A percentile compares a stretch with the other conserved stretches of the same genome.
Conservation (phyloP, 176 grass and related monocot genomes). For the Chloris gayana region DNA sequence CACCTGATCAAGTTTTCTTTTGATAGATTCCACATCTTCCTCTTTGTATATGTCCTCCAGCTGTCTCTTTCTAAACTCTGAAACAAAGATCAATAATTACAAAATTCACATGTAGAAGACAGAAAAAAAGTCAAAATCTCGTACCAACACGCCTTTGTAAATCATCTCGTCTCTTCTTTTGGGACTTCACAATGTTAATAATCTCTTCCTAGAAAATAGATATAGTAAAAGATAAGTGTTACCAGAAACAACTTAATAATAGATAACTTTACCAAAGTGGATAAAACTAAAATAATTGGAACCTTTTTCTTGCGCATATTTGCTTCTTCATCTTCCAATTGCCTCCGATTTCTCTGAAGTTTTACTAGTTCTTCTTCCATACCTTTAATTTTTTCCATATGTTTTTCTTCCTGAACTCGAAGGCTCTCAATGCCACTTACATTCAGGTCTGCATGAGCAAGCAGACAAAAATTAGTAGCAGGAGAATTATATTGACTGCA, state of each 20-base stretch:
- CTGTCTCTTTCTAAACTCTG: conserved; percentile 53
- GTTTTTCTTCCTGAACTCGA: conserved; percentile 48
- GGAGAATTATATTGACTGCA: not conserved
- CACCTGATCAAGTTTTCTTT: conserved; percentile 68
- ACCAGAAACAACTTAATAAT: conserved; percentile 8
- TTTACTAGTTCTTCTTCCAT: conserved; percentile 48
- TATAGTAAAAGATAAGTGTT: conserved; percentile 11
- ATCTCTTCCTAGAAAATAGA: conserved; percentile 67
- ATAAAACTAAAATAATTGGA: conserved; percentile 22
- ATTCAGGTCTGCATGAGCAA: conserved; percentile 64
- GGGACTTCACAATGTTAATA: conserved; percentile 42
- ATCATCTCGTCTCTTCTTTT: conserved; percentile 62
- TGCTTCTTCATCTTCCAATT: conserved; percentile 80
- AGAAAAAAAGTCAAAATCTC: not conserved
- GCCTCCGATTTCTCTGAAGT: conserved; percentile 54
- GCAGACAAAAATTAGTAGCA: conserved; percentile 40
- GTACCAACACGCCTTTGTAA: conserved; percentile 69
- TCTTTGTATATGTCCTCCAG: conserved; percentile 70
- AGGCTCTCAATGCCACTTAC: conserved; percentile 58
- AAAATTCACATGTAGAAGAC: conserved; percentile 33
- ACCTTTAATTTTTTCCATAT: conserved; percentile 33
- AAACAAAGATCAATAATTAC: conserved; percentile 23
- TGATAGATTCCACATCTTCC: conserved; percentile 75
- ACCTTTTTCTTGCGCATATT: conserved; percentile 75
- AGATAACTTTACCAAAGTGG: conserved; percentile 21